Evolutionary conservation across 495 filamentous ascomycete genomes (phyloP), one percentile per base, ranked within the genome.

Genomic region (Podospora australis): DNA sequence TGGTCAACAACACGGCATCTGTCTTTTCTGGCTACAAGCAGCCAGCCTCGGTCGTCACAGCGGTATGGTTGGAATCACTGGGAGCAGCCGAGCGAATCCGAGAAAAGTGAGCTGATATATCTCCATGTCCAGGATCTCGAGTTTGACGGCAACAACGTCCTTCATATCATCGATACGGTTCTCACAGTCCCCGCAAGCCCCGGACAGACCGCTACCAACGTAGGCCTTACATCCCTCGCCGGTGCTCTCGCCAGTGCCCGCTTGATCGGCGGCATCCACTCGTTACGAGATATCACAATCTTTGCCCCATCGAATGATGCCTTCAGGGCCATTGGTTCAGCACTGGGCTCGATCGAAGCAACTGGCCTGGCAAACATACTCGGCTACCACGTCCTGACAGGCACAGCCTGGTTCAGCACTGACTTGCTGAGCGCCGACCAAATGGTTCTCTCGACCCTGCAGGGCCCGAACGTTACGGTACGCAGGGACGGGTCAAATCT

Each of bases 111-210:
- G 16, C 14, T 46, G 35, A 50, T 26, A 19, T 1, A 17, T 2
- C 14, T 6, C 8, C 26, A 6, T 30, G 22, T 23, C 2, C 38
- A 62, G 59, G 57, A 60, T 24, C 24, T 63, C 20, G 11, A 34
- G 9, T 60, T 63, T 34, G 52, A 55, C 48, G 75, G 78, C 19
- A 81, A 84, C 38, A 83, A 83, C 32, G 66, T 81, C 4, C 67
- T 85, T 21, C 84, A 88, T 57, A 63, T 87, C 38, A 76, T 88
- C 56, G 74, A 86, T 61, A 65, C 54, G 2, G 66, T 83, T 40
- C 71, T 86, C 2, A 70, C 72, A 20, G 64, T 84, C 17, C 84
- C 84, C 0, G 54, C 52, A 7, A 55, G 14, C 28, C 46, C 52
- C 0, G 36, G 29, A 2, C 49, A 51, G 21, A 61, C 60, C 0